Base-by-base conservation (phyloP, 2,329 filamentous ascomycete species). In the Phialophora chinensis region DNA sequence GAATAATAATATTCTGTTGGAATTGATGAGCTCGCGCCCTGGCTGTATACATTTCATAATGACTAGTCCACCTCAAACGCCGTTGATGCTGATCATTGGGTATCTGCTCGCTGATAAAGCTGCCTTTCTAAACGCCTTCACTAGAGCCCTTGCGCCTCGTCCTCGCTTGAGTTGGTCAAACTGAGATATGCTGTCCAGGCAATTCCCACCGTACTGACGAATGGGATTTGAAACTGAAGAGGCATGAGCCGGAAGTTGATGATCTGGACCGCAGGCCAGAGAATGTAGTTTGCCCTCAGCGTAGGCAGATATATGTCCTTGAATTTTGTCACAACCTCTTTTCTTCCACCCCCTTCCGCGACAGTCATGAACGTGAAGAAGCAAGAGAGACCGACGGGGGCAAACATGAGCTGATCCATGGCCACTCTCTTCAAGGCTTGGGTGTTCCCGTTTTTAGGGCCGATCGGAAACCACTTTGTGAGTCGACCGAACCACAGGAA, bases 351-450 rank as follows among this genome's bases (percentile, higher is more conserved):
- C 29, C 95, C 95, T 80, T 99, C 95, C 12, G 94, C 91, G 17
- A 98, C 80, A 0, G 95, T 98, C 94, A 99, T 98, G 79, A 90
- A 94, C 0, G 91, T 93, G 78, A 98, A 99, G 84, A 99, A 99
- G 72, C 87, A 85, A 14, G 86, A 91, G 64, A 99, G 86, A 81
- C 91, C 92, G 71, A 95, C 86, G 1, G 95, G 95, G 49, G 95
- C 93, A 79, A 98, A 98, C 60, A 97, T 85, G 33, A 98, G 83
- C 81, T 99, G 95, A 78, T 99, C 95, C 74, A 95, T 90, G 7
- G 90, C 91, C 20, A 98, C 93, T 67, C 94, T 87, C 85, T 97
- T 96, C 79, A 98, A 79, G 2, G 92, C 92, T 35, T 93, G 92
- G 2, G 84, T 82, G 58, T 92, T 90, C 1, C 89, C 89, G 73